Base-by-base conservation (phyloP, 306 rosid species). In the Fagus crenata region DNA sequence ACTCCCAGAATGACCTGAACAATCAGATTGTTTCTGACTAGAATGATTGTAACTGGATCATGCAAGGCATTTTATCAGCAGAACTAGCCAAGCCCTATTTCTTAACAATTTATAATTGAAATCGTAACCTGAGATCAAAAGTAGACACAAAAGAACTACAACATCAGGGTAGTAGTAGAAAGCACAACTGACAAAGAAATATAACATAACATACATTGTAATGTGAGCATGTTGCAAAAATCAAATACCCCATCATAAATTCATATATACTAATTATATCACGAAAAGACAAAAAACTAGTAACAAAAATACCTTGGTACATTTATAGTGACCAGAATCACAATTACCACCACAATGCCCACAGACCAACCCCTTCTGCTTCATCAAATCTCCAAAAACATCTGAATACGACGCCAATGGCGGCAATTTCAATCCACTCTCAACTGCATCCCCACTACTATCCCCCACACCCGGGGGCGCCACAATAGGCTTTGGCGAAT, bases 331-430 rank as follows among this genome's bases (percentile, higher is more conserved):
- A 75, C 85, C 86, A 79, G 91, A 89, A 72, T 76, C 85, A 81
- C 92, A 90, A 72, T 64, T 80, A 2, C 83, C 87, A n/a, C 79
- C 74, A 31, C 97, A 95, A 78, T 81, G 76, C 61, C 97, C 85
- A 78, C 99, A 95, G 35, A 60, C 80, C 72, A 84, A 69, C 76
- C 49, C 86, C 81, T 89, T 86, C 49, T 49, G 77, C 63, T 73
- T 81, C 75, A 83, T 60, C 74, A 85, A 59, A 74, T 89, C 91
- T 1, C 89, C 80, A 35, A 81, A 95, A 28, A 89, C 92, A 84
- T 92, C 89, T 0, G 88, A 86, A 71, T 82, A 90, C 0, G 97
- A 92, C 4, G 97, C 86, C 83, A 95, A 63, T 0, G 90, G 86
- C n/a, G 96, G 89, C 84, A 87, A 84, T 28, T 79, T 85, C 33